A percentile compares a stretch with the other conserved stretches of the same genome.
Conservation (phyloP, 2,329 filamentous ascomycete species). For the Ceratocystis variospora region DNA sequence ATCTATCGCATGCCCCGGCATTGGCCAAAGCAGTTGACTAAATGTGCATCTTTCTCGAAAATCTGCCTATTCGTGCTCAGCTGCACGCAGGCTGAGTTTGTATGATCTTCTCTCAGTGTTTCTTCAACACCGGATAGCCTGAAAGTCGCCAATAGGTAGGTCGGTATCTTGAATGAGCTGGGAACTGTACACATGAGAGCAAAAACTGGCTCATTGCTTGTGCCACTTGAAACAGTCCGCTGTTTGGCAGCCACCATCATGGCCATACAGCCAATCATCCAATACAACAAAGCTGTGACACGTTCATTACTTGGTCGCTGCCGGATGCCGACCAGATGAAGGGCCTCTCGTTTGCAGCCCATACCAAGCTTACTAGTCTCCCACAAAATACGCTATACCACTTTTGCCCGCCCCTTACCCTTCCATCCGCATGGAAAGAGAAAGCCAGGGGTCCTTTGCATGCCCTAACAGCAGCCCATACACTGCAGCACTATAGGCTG, state of each 20-base stretch:
- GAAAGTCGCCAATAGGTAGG: neutral
- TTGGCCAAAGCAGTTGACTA: too few relatives aligned
- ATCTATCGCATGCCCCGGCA: too few relatives aligned
- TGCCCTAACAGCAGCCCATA: constrained; percentile 2
- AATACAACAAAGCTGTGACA: neutral
- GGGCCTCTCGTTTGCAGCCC: neutral
- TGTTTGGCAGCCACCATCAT: neutral
- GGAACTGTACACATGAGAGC: too few relatives aligned
- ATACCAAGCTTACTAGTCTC: neutral
- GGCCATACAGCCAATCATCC: neutral
- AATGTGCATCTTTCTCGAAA: neutral
- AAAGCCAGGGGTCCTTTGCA: neutral
- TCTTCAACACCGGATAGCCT: neutral
- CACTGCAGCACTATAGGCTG: neutral
- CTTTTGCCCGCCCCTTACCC: neutral
- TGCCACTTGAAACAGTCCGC: neutral
- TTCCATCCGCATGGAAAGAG: neutral
- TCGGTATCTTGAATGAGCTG: too few relatives aligned
- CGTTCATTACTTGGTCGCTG: neutral
- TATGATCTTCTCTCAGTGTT: neutral
- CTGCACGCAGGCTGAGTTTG: neutral
- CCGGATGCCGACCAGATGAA: too few relatives aligned
- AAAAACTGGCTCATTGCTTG: neutral
- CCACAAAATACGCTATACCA: neutral
- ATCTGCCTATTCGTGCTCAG: neutral